Evolutionary conservation across 768 basidiomycete species (phyloP), one percentile per base, ranked within the genome.

Genomic region (Hemileccinum impolitum): DNA sequence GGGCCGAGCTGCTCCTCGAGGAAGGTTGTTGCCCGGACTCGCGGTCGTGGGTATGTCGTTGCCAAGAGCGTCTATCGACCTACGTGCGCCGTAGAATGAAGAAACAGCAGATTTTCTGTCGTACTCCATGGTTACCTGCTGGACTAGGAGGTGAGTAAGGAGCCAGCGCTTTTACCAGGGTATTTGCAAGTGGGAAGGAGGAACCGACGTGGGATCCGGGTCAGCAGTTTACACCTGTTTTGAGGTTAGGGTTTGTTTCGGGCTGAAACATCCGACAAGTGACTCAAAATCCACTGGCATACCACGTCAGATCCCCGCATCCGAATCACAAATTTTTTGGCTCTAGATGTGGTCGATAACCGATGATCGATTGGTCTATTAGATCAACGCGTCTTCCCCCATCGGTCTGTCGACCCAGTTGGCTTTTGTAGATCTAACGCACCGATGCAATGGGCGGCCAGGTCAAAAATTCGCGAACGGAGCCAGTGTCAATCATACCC

Each of bases 91-190:
- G 54, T 88, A 90, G 73, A 89, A 90, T 4, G 87, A 90, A 9
- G 88, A 90, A 5, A 86, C 84, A 1, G 79, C 78, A 5, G 89
- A 88, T 68, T 85, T 87, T 61, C 85, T 78, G 70, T 89, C 88
- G 59, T 79, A 75, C 55, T 89, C 87, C 87, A 88, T 89, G 18
- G 39, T 39, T 25, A 26, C 25, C 49, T 59, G 40, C 49, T 21
- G 11, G 36, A 17, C 15, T 45, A 28, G 26, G 46, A 30, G 25
- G 41, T 32, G 43, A 26, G 32, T 43, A 30, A 30, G 43, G 21
- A 8, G 9, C 28, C 28, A 30, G 28, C 28, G 28, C 38, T 52
- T 43, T 42, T 28, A 39, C 37, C 35, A 26, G 25, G 32, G 13
- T 12, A 34, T 32, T 15, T 44, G n/a, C n/a, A n/a, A 26, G 55